Evolutionary conservation across 1,284 basidiomycete genomes (phyloP), one percentile per base, ranked within the genome.

Genomic region (Leccinum pachyderme): DNA sequence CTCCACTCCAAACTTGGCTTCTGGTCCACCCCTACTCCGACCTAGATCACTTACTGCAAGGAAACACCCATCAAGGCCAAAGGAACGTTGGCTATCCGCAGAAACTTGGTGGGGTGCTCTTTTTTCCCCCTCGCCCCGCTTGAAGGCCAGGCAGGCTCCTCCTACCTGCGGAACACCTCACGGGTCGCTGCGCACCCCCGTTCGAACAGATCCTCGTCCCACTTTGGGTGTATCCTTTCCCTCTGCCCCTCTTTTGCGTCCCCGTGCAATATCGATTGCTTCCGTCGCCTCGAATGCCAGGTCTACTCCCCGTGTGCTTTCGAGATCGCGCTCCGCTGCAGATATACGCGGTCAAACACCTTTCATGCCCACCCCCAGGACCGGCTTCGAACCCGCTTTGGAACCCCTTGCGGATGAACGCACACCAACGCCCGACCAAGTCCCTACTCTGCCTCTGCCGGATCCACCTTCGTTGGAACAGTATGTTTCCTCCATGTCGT

Each of bases 21-120:
- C 71, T 9, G 56, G 39, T 11, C 7, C 31, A 9, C 4, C 37
- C 1, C 18, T 46, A 3, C 24, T 9, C 35, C 57, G 43, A 9
- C 7, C 41, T 8, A 55, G 55, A 28, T 57, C 57, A 2, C 2
- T 56, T n/a, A 13, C 55, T 5, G 61, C 47, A 52, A 65, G 56
- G 53, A 53, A 45, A 25, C 37, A 49, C 6, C 22, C 59, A 4
- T 41, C 57, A 18, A 48, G 59, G 32, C 53, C 66, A 24, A 80
- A 73, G 65, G 84, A 87, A 37, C 74, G 82, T 7, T 89, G 86
- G 85, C 63, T 89, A 2, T 81, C 83, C 2, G 81, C 87, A 0
- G 86, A 90, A 70, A 84, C 85, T 9, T 89, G 88, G 86, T 91
- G 89, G 69, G 87, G 89, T 61, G 88, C 87, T 2, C 61, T 91